Conservation (phyloP, 2,329 filamentous ascomycete species). For the Biscogniauxia marginata region DNA sequence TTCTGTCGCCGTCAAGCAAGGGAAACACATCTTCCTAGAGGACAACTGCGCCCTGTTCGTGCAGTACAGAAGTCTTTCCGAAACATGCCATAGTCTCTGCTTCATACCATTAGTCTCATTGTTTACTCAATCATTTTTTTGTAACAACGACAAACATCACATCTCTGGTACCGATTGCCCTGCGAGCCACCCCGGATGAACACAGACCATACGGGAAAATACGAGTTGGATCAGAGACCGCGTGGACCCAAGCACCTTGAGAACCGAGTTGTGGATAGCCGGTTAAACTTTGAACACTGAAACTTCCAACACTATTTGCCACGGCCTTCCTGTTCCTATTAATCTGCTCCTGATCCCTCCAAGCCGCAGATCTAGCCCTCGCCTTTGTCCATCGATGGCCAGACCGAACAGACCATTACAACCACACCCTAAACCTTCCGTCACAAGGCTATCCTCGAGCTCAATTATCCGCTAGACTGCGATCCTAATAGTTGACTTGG, state of each 20-base stretch:
- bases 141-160: neutral
- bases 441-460: constrained; percentile 10
- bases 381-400: constrained; percentile 15
- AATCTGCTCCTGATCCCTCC: neutral
- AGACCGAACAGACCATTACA: constrained; percentile 6
- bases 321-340: neutral
- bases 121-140: neutral
- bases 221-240: neutral
- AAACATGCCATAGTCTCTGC: neutral
- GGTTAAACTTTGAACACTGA: neutral
- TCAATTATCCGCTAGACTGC: constrained; percentile 1
- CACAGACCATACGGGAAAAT: neutral
- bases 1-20: neutral
- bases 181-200: neutral
- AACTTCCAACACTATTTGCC: neutral
- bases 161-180: neutral
- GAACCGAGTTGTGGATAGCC: neutral
- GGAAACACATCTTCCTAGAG: neutral
- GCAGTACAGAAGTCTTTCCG: neutral
- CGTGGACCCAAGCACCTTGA: neutral
- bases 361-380: neutral
- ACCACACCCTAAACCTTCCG: constrained; percentile 6
- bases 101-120: neutral
- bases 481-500: constrained; percentile 1
- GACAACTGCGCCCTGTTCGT: no score